Evolutionary conservation across 768 basidiomycete species (phyloP).

Genomic region (Omphalotus guepiniiformis): DNA sequence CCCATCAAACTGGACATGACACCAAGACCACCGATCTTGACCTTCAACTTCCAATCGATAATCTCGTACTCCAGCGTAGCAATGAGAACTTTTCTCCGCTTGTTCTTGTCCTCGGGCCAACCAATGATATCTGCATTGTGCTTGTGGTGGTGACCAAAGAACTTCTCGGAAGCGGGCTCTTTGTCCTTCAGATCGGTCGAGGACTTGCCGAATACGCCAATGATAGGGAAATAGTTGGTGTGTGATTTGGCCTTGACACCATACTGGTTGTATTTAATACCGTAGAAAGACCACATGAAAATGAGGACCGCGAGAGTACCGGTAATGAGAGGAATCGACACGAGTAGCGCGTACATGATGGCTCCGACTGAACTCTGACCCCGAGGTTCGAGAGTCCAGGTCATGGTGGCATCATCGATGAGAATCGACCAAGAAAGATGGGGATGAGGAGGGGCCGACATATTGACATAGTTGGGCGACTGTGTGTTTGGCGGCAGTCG

Average conservation of each 20-base stretch:
- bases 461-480: conserved; percentile 85
- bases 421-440: conserved; percentile 85
- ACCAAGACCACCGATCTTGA: conserved; percentile 96
- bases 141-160: conserved; percentile 58
- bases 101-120: conserved; percentile 92
- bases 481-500: conserved; percentile 86
- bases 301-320: conserved; percentile 76
- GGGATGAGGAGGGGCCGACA: conserved; percentile 85
- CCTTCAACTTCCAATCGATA: conserved; percentile 96
- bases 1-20: conserved; percentile 99
- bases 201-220: conserved; percentile 59
- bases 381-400: conserved; percentile 78
- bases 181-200: conserved; percentile 72
- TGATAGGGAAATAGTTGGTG: conserved; percentile 85
- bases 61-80: conserved; percentile 94
- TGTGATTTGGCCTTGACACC: conserved; percentile 71
- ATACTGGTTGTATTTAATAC: conserved; percentile 91
- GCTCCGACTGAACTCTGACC: conserved; percentile 80
- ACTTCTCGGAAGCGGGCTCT: conserved; percentile 63
- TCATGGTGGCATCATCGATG: conserved; percentile 72
- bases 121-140: conserved; percentile 74
- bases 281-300: conserved; percentile 97
- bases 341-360: conserved; percentile 83
- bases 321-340: conserved; percentile 84
- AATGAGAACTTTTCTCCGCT: conserved; percentile 89